Conservation (phyloP, 2,329 filamentous ascomycete species). For the Colletotrichum karsti region DNA sequence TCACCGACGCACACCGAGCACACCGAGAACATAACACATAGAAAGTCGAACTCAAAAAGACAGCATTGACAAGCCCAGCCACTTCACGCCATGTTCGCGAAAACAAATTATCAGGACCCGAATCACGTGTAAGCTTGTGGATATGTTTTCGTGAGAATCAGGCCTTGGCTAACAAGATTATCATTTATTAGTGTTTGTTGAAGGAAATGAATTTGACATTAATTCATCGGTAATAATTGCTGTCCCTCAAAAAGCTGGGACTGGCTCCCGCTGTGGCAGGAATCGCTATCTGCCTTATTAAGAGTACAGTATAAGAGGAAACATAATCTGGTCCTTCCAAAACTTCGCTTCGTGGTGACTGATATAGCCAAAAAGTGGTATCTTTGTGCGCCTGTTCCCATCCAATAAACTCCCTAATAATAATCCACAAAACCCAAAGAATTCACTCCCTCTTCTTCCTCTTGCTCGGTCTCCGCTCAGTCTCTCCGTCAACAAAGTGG, state of each 20-base stretch:
- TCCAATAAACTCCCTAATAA: background rate
- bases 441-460: conserved; percentile 49
- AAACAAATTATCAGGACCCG: too few species aligned
- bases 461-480: conserved; percentile 51
- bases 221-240: background rate
- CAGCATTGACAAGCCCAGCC: too few species aligned
- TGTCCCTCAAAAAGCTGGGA: too few species aligned
- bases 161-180: too few species aligned
- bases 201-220: too few species aligned
- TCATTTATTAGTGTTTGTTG: too few species aligned
- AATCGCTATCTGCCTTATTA: background rate
- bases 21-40: background rate
- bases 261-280: too few species aligned
- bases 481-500: conserved; percentile 58
- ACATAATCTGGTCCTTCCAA: background rate
- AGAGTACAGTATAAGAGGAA: background rate
- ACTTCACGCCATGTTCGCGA: too few species aligned
- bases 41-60: too few species aligned
- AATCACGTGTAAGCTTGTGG: too few species aligned
- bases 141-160: too few species aligned
- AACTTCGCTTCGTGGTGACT: background rate
- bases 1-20: background rate
- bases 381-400: background rate
- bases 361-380: conserved; percentile 1
- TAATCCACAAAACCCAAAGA: background rate